Base-by-base conservation (phyloP, 495 filamentous ascomycete genomes). In the Copromyces sp. region DNA sequence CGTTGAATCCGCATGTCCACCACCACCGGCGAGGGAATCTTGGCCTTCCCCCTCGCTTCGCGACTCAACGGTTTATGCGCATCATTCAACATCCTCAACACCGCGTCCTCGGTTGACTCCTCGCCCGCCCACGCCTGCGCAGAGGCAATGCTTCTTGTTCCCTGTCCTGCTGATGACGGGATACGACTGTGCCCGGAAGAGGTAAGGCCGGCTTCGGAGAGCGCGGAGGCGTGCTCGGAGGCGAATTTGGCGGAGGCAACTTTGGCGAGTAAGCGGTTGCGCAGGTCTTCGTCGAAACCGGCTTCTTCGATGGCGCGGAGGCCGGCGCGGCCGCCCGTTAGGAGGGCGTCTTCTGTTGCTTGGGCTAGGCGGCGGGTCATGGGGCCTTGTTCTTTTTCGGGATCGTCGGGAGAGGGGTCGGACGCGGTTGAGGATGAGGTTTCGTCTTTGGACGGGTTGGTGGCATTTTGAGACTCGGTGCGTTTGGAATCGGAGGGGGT, bases 51-150 rank as follows among this genome's bases (percentile, higher is more conserved):
- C 65, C 83, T 80, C 11, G 86, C 75, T 24, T 82, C 77, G 32
- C 83, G 82, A 41, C 81, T 61, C 79, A 97, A 80, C 0, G 90
- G 93, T 79, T 97, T 92, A 80, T 92, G 82, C 68, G 91, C 86
- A 78, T 98, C 94, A 40, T 89, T 87, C 12, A 98, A 87, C 95
- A 99, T 99, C 47, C 95, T 89, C 37, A 97, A 83, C 41, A 93
- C 88, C 12, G 91, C 84, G 78, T 98, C 94, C 77, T 90, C 87
- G 3, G 89, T 78, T 14, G 82, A 81, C 81, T 99, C 95, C 17
- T 84, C 85, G 20, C 94, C 95, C 11, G 87, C 89, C 95, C 95
- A 99, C 5, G 90, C 86, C 69, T 88, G 81, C 4, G 91, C 89
- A 2, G 86, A 84, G 8, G 95, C 95, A 39, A 90, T 87, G 32